These are phyloP conservation scores for Gillenia trifoliata DNA, from an alignment of 306 rosid genomes.

Conservation along the genomic window DNA sequence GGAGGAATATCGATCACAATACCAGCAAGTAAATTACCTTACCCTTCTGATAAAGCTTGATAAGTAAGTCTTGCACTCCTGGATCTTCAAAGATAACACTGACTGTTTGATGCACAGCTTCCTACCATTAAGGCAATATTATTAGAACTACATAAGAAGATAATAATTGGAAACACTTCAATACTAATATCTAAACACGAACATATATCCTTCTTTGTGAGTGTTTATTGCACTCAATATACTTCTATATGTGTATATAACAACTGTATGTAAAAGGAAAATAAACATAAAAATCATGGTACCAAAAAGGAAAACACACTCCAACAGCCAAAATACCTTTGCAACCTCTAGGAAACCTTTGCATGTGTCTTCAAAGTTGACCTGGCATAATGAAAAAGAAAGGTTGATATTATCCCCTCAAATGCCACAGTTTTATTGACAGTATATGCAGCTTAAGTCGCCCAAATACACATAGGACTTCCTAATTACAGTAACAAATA, in stretches of 20 bases:
- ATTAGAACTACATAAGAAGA: background rate
- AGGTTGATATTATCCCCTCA: background rate
- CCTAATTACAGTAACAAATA: background rate
- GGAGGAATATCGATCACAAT: background rate
- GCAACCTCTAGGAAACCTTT: constrained; percentile 98
- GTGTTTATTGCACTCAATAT: background rate
- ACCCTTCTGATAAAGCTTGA: constrained; percentile 75
- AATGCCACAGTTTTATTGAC: background rate
- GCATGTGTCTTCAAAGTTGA: constrained; percentile 96
- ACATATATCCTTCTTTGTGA: background rate
- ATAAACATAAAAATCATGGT: background rate
- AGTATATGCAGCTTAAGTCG: background rate
- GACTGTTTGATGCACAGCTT: constrained; percentile 92
- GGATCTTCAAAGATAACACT: constrained; percentile 97
- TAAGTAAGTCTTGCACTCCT: constrained; percentile 89
- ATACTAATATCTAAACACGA: background rate
- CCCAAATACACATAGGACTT: background rate
- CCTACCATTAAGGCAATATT: constrained; percentile 41
- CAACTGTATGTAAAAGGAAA: background rate
- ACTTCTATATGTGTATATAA: background rate
- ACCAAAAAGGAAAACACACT: background rate
- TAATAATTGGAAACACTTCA: background rate
- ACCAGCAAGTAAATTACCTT: constrained; percentile 13
- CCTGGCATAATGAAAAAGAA: constrained; percentile 44
- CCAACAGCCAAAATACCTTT: constrained; percentile 48